A percentile compares a stretch with the other conserved stretches of the same genome.
Evolutionary conservation across 2,329 filamentous ascomycete genomes (phyloP).

Genomic region (Aspergillus sojae): DNA sequence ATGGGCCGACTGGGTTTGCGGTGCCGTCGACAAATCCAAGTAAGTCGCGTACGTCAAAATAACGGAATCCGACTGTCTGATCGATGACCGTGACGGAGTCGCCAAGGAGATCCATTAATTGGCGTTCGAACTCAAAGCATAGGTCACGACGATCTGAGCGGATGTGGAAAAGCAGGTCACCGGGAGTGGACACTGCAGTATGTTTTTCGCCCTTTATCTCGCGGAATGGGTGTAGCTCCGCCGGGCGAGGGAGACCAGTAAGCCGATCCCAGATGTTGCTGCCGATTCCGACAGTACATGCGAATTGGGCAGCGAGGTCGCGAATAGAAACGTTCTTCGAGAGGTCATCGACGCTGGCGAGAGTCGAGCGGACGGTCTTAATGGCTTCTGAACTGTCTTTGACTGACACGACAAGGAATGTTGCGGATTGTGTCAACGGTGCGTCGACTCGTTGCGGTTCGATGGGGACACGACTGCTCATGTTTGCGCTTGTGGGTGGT

Average conservation of each 20-base stretch:
- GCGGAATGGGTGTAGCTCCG: slow-evolving; percentile 56
- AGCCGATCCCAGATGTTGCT: slow-evolving; percentile 55
- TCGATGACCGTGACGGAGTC: slow-evolving; percentile 54
- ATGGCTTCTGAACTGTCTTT: slow-evolving; percentile 37
- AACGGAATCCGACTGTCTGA: slow-evolving; percentile 60
- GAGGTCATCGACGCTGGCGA: slow-evolving; percentile 50
- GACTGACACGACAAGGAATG: slow-evolving; percentile 56
- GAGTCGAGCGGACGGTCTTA: slow-evolving; percentile 46
- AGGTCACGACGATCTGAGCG: slow-evolving; percentile 59
- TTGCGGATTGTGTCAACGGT: slow-evolving; percentile 56
- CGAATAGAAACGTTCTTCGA: slow-evolving; percentile 59
- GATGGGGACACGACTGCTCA: slow-evolving; percentile 5
- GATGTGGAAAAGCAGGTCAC: slow-evolving; percentile 63
- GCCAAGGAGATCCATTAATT: slow-evolving; percentile 54
- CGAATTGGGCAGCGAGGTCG: slow-evolving; percentile 49
- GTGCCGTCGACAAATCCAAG: slow-evolving; percentile 65
- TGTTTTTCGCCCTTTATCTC: slow-evolving; percentile 52
- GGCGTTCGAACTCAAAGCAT: slow-evolving; percentile 62
- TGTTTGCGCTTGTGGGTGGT: neutral
- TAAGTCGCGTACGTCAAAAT: slow-evolving; percentile 62
- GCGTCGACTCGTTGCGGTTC: slow-evolving; percentile 51
- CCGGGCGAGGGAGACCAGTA: slow-evolving; percentile 48
- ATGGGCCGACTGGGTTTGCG: slow-evolving; percentile 57
- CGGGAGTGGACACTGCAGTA: slow-evolving; percentile 58
- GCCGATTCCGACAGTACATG: slow-evolving; percentile 60